These are phyloP conservation scores for Lactarius deliciosus DNA, from an alignment of 768 basidiomycete species.

Conservation along the genomic window DNA sequence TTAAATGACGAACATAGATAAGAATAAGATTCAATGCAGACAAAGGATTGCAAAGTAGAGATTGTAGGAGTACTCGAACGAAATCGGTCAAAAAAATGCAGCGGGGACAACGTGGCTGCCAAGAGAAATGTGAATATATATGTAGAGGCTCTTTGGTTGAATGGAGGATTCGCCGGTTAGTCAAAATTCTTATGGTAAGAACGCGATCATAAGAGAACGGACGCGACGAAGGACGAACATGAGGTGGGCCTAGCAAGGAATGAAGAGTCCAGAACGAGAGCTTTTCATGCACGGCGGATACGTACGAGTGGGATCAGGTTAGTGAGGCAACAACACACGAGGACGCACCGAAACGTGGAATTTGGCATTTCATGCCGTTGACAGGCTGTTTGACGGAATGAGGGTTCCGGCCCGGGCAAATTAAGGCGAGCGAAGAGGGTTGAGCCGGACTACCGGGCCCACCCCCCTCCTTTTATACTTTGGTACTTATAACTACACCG, in stretches of 20 bases:
- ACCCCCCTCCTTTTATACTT: neutral
- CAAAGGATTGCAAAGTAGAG: neutral
- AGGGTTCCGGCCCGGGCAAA: conserved; percentile 5
- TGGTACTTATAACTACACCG: conserved; percentile 7
- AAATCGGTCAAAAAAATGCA: neutral
- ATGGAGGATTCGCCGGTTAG: neutral
- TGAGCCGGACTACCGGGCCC: conserved; percentile 6
- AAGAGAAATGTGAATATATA: conserved; percentile 3
- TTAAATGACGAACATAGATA: conserved; percentile 15
- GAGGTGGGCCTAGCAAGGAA: neutral
- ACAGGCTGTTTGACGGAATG: neutral
- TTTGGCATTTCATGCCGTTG: neutral
- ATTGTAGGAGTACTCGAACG: neutral
- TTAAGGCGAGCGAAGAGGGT: conserved; percentile 3
- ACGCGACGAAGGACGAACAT: neutral
- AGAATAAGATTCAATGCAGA: neutral
- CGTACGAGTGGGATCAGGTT: neutral
- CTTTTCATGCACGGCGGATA: neutral
- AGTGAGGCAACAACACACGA: conserved; percentile 16
- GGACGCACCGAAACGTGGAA: conserved; percentile 11
- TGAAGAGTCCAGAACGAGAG: conserved; percentile 3
- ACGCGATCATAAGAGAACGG: neutral
- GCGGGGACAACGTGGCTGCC: conserved; percentile 5
- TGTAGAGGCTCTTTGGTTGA: neutral
- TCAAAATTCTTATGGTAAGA: neutral